Conservation (phyloP, 176 grass and related monocot species). For the Stipa capillata region DNA sequence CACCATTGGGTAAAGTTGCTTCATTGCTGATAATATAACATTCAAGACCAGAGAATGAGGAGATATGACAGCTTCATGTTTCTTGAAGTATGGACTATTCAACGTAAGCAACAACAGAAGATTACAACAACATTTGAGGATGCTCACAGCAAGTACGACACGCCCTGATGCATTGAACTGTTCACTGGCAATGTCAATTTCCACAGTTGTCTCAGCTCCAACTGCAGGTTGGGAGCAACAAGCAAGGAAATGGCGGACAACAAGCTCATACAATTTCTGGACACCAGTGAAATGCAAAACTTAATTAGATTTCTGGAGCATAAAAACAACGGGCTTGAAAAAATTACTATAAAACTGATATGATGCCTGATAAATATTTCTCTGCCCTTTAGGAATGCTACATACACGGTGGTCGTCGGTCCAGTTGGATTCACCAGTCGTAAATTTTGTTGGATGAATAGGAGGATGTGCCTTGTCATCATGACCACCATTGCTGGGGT, state of each 20-base stretch:
- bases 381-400: constrained; percentile 14
- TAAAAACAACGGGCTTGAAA: background rate
- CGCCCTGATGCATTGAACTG: constrained; percentile 77
- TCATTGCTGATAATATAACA: constrained; percentile 5
- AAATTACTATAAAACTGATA: background rate
- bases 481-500: constrained; percentile 87
- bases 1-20: background rate
- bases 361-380: background rate
- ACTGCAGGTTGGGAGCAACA: constrained; percentile 93
- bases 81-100: background rate
- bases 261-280: constrained; percentile 96
- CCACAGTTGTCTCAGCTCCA: constrained; percentile 86
- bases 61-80: background rate
- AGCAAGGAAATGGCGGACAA: constrained; percentile 96
- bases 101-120: constrained; percentile 21
- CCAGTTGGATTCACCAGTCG: constrained; percentile 54
- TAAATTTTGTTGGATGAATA: constrained; percentile 91
- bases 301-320: background rate
- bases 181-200: constrained; percentile 88
- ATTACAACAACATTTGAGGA: constrained; percentile 13
- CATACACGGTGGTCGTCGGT: constrained; percentile 58
- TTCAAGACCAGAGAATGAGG: background rate
- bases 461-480: constrained; percentile 97
- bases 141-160: constrained; percentile 71
- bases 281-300: background rate